Base-by-base conservation (phyloP, 2,329 filamentous ascomycete species). In the Penicillium occitanis region DNA sequence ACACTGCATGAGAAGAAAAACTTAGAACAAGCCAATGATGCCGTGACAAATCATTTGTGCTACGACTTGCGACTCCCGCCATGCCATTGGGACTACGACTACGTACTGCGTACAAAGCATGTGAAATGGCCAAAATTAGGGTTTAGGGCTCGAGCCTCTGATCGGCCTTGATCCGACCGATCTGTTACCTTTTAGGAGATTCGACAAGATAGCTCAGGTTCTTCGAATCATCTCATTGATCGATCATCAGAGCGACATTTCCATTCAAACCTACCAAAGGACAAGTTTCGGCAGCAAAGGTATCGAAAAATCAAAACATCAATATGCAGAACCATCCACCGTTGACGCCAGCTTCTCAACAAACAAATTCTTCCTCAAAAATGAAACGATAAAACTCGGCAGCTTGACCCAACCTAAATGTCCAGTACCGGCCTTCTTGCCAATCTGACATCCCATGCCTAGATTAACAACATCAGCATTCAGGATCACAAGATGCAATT, bases 371-470 rank as follows among this genome's bases (percentile, higher is more conserved):
- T 66, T 66, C 6, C 64, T 61, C 10, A 66, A 14, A 10, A 42
- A 30, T 11, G 19, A 3, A 14, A 66, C n/a, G 2, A 66, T 19
- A 48, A 66, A 66, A 11, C 64, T 51, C 5, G 64, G 64, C 17
- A 66, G 11, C 37, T 17, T 59, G 5, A 58, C 46, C 19, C 42
- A 50, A 17, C 59, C 59, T 14, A 62, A 4, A 28, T 66, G 59
- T 37, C 64, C 64, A 30, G 64, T 66, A 8, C 59, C 64, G 10
- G 51, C 28, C 17, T 66, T 66, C 33, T 42, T 62, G 42, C 64
- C 64, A n/a, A 66, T 66, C 22, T 66, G 64, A 5, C 61, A 17
- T 33, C 64, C 64, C 64, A 66, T 63, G 13, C n/a, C 64, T 66
- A 7, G 10, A 58, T 13, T 1, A 7, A 33, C 33, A 17, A 5